A percentile compares a stretch with the other conserved stretches of the same genome.
phyloP scores from a whole-genome alignment of 108 stramenopile genomes.

The Fistulifera pelliculosa region DNA sequence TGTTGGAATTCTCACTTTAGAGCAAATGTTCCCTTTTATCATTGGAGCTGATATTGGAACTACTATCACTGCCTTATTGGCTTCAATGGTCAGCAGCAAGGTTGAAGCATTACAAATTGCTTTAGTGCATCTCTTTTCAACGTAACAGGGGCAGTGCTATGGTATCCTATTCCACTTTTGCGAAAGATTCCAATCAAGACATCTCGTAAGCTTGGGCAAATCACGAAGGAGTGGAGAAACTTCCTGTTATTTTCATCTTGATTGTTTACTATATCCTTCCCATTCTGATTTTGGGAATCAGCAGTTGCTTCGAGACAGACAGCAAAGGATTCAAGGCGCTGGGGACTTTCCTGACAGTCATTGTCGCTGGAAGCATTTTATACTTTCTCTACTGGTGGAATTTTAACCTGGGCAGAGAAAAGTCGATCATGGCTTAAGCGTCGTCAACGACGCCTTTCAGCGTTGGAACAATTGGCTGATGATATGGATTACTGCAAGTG shows the following conservation, averaged over 20 bases:
- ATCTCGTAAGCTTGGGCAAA: constrained; percentile 54
- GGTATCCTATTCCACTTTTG: constrained; percentile 82
- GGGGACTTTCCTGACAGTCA: constrained; percentile 45
- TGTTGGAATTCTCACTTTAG: constrained; percentile 49
- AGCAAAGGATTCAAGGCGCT: constrained; percentile 52
- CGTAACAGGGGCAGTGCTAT: constrained; percentile 68
- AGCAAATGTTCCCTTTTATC: constrained; percentile 66
- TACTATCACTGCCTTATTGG: constrained; percentile 58
- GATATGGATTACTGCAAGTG: constrained; percentile 23
- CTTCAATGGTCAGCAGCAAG: constrained; percentile 54
- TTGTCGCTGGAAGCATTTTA: constrained; percentile 20
- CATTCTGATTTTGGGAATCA: constrained; percentile 48
- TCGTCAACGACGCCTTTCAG: constrained; percentile 21
- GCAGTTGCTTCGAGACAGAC: constrained; percentile 37
- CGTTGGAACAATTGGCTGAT: constrained; percentile 23
- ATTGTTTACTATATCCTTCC: constrained; percentile 60
- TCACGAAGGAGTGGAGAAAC: constrained; percentile 40
- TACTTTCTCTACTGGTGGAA: constrained; percentile 34
- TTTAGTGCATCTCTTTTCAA: constrained; percentile 76
- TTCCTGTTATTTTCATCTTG: constrained; percentile 64
- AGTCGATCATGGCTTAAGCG: constrained; percentile 15
- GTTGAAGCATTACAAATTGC: constrained; percentile 62
- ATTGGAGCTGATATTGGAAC: constrained; percentile 84
- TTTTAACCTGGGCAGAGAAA: constrained; percentile 29
- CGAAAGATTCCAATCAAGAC: constrained; percentile 49